These are phyloP conservation scores for Paracorniculantispora psalliotae DNA, from an alignment of 2,329 filamentous ascomycete genomes.

Conservation along the genomic window DNA sequence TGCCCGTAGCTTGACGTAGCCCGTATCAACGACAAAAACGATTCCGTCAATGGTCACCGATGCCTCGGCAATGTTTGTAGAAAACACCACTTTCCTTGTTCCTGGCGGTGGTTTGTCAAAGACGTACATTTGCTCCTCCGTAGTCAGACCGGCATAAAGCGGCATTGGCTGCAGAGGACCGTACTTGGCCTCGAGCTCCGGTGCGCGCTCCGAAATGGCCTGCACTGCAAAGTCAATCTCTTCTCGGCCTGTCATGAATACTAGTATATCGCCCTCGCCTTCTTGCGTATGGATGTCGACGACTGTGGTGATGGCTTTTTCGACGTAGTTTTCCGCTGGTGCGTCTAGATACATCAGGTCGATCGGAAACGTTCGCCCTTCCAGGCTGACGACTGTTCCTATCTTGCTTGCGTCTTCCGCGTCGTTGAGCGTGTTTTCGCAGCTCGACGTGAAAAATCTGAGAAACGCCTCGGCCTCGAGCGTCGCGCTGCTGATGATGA, in stretches of 20 bases:
- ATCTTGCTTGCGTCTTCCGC: slow-evolving; percentile 26
- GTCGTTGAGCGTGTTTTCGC: slow-evolving; percentile 27
- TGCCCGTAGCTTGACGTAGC: slow-evolving; percentile 83
- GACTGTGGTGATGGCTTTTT: slow-evolving; percentile 74
- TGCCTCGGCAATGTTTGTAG: slow-evolving; percentile 94
- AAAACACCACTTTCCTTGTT: slow-evolving; percentile 84
- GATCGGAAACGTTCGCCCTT: slow-evolving; percentile 84
- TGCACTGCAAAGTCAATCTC: slow-evolving; percentile 85
- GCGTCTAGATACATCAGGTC: slow-evolving; percentile 76
- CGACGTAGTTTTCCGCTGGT: slow-evolving; percentile 80
- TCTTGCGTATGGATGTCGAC: slow-evolving; percentile 84
- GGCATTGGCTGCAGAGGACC: slow-evolving; percentile 49
- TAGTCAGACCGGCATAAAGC: slow-evolving; percentile 82
- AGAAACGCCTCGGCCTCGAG: slow-evolving; percentile 84
- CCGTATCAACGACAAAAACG: slow-evolving; percentile 83
- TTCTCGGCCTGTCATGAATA: slow-evolving; percentile 89
- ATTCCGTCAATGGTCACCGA: slow-evolving; percentile 93
- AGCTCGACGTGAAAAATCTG: slow-evolving; percentile 60
- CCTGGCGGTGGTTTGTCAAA: slow-evolving; percentile 80
- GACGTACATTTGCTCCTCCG: slow-evolving; percentile 90
- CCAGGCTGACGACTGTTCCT: slow-evolving; percentile 67
- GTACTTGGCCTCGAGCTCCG: slow-evolving; percentile 43
- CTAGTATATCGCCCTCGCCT: slow-evolving; percentile 75
- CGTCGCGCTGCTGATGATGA: slow-evolving; percentile 91
- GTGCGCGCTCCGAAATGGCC: slow-evolving; percentile 67